Conservation (phyloP, 2,329 filamentous ascomycete genomes). For the Tolypocladium guangdongense region DNA sequence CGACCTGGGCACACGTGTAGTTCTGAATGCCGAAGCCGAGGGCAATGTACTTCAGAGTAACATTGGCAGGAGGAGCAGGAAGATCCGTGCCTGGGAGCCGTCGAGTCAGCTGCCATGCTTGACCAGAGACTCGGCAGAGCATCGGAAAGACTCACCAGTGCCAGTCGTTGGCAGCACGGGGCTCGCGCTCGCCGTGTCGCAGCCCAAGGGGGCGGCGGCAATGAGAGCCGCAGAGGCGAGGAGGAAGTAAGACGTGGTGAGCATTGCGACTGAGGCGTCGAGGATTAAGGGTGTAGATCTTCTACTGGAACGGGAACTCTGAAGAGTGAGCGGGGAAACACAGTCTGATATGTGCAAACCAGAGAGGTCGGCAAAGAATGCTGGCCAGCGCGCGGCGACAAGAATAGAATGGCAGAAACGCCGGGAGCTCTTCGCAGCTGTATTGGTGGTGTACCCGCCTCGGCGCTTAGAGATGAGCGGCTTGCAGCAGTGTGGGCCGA, state of each 20-base stretch:
- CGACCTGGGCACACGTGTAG: conserved; percentile 46
- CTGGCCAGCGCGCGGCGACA: neutral
- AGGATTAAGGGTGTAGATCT: conserved; percentile 9
- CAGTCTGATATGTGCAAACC: conserved; percentile 5
- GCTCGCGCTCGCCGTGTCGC: neutral
- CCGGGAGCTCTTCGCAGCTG: too few relatives aligned
- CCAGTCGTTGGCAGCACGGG: conserved; percentile 28
- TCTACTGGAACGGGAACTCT: neutral
- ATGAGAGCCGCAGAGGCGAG: conserved; percentile 21
- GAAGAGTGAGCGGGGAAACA: conserved; percentile 1
- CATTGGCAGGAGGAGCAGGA: conserved; percentile 24
- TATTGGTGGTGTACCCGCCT: conserved; percentile 10
- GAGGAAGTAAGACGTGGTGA: conserved; percentile 21
- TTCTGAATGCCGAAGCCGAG: conserved; percentile 58
- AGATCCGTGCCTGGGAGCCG: conserved; percentile 28
- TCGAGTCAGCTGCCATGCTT: conserved; percentile 8
- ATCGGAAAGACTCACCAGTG: conserved; percentile 18
- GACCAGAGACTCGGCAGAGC: neutral
- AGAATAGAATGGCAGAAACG: conserved; percentile 8
- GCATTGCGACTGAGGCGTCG: conserved; percentile 13
- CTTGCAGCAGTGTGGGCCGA: conserved; percentile 7
- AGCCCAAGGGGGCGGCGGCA: neutral
- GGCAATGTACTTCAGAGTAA: conserved; percentile 41
- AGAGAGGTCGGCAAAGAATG: neutral
- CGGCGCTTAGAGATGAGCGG: conserved; percentile 11